Evolutionary conservation across 2,329 filamentous ascomycete genomes (phyloP).

Genomic region (Ceratocystis papillata): DNA sequence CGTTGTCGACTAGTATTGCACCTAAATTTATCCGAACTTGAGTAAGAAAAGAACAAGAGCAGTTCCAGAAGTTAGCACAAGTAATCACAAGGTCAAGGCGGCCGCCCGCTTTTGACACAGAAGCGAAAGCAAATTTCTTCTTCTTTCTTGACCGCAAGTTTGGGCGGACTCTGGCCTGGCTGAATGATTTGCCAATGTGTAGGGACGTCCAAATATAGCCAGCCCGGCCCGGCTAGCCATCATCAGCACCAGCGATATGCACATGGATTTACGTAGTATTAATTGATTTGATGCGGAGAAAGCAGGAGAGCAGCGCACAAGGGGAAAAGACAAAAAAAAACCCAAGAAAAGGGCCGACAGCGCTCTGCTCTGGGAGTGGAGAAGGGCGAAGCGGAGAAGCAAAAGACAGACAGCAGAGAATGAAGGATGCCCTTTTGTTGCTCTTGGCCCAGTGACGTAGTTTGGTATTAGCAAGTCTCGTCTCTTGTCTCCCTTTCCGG

Average conservation of each 20-base stretch:
- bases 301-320: not conserved
- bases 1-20: not conserved
- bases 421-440: too few species aligned
- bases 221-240: not conserved
- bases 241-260: not conserved
- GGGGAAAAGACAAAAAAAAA: not conserved
- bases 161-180: not conserved
- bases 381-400: too few species aligned
- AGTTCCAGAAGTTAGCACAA: not conserved
- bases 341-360: not conserved
- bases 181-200: not conserved
- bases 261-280: too few species aligned
- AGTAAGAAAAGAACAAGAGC: not conserved
- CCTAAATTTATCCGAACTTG: not conserved
- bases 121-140: too few species aligned
- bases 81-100: not conserved
- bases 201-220: constrained; percentile 1
- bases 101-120: too few species aligned
- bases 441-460: too few species aligned
- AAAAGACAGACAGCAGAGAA: too few species aligned
- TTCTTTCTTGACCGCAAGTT: not conserved
- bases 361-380: too few species aligned
- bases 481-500: too few species aligned
- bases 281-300: constrained; percentile 8
- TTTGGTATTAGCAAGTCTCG: too few species aligned